A percentile compares a stretch with the other conserved stretches of the same genome.
These are phyloP conservation scores for Claviceps digitariae DNA, from an alignment of 2,329 filamentous ascomycete species.

Conservation along the genomic window DNA sequence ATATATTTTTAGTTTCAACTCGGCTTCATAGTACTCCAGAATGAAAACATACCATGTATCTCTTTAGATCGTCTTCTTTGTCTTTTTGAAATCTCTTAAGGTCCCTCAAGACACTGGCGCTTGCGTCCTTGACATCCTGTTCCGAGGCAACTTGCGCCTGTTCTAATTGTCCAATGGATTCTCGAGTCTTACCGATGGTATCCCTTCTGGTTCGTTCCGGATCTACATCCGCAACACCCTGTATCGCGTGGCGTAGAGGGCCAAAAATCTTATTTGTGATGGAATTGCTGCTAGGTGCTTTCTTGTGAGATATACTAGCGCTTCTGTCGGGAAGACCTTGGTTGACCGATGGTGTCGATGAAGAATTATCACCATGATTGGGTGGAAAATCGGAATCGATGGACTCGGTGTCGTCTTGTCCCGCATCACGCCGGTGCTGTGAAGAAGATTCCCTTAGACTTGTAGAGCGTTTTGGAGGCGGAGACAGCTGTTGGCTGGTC, in stretches of 20 bases:
- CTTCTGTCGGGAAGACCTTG: constrained; percentile 53
- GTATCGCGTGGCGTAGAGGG: constrained; percentile 85
- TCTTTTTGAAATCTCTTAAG: constrained; percentile 85
- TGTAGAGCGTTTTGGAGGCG: constrained; percentile 54
- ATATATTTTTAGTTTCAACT: constrained; percentile 12
- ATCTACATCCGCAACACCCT: constrained; percentile 92
- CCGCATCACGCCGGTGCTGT: constrained; percentile 40
- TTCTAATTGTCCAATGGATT: constrained; percentile 74
- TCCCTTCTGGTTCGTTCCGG: constrained; percentile 86
- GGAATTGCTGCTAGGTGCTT: constrained; percentile 74
- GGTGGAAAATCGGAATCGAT: constrained; percentile 95
- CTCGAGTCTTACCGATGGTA: constrained; percentile 88
- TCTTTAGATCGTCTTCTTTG: constrained; percentile 85
- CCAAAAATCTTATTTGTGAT: constrained; percentile 92
- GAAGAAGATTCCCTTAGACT: constrained; percentile 37
- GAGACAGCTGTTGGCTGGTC: constrained; percentile 48
- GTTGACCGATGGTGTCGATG: constrained; percentile 56
- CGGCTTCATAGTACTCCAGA: not conserved
- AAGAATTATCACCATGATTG: constrained; percentile 57
- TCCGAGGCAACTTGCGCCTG: constrained; percentile 81
- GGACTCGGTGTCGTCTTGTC: constrained; percentile 67
- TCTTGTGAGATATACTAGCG: constrained; percentile 48
- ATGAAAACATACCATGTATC: constrained; percentile 75
- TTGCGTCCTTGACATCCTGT: constrained; percentile 87
- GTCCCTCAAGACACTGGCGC: constrained; percentile 74